Conservation (phyloP, 345 rosid genomes). For the Hirschfeldia incana region DNA sequence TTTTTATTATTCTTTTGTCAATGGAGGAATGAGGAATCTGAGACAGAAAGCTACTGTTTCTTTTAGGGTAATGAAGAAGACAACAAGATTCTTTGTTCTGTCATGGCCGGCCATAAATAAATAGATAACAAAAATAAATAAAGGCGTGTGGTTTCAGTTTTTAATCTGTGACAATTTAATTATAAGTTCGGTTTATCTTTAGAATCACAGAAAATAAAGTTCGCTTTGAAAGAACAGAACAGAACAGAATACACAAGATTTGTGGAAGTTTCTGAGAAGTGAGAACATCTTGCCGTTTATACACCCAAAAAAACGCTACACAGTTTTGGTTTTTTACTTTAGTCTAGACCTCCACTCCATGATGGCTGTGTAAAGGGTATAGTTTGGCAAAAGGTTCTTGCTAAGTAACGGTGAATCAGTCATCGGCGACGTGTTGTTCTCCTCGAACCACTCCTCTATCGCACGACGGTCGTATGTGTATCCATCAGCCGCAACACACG, state of each 20-base stretch:
- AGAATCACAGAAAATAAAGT: neutral
- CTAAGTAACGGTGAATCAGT: conserved; percentile 50
- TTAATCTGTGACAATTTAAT: neutral
- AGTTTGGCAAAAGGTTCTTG: conserved; percentile 71
- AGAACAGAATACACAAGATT: too few relatives aligned
- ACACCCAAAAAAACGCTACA: conserved; percentile 24
- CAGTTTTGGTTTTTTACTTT: conserved; percentile 5
- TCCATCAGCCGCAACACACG: conserved; percentile 91
- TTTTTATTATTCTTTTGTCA: neutral
- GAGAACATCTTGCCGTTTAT: conserved; percentile 21
- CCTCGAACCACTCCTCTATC: conserved; percentile 73
- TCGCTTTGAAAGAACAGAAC: neutral
- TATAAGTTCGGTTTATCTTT: neutral
- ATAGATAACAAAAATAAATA: neutral
- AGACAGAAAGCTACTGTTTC: conserved; percentile 19
- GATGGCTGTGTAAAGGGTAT: conserved; percentile 72
- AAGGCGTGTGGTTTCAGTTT: neutral
- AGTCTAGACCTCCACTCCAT: conserved; percentile 68
- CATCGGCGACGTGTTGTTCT: conserved; percentile 69
- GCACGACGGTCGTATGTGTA: conserved; percentile 77
- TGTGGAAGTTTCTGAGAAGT: too few relatives aligned
- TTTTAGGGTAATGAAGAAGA: conserved; percentile 7
- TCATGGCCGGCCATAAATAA: neutral
- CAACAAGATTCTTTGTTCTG: neutral
- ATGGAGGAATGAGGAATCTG: conserved; percentile 8